Conservation (phyloP, 2,329 filamentous ascomycete species). For the Fonsecaea multimorphosa region DNA sequence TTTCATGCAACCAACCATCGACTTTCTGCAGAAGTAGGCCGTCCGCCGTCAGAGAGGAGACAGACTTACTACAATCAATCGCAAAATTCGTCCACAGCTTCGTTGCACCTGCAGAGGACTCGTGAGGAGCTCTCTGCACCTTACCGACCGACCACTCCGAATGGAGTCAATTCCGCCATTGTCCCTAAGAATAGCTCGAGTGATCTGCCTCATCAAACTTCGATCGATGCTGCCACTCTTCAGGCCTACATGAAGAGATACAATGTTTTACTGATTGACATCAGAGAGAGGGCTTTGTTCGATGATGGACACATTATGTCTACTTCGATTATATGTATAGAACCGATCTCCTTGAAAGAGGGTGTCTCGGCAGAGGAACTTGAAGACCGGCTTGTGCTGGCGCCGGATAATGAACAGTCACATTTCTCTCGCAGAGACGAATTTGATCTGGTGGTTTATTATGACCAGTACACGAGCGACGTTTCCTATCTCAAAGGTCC, state of each 20-base stretch:
- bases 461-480: conserved; percentile 73
- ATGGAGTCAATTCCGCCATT: conserved; percentile 48
- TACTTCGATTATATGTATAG: conserved; percentile 84
- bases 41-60: conserved; percentile 41
- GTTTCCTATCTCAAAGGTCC: conserved; percentile 61
- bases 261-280: conserved; percentile 81
- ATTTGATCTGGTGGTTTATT: conserved; percentile 88
- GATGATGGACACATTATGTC: conserved; percentile 89
- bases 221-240: conserved; percentile 73
- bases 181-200: conserved; percentile 51
- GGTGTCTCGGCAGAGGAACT: conserved; percentile 69
- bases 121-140: conserved; percentile 47
- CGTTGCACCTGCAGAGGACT: conserved; percentile 46
- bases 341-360: conserved; percentile 76
- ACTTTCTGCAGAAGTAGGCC: conserved; percentile 50
- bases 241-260: conserved; percentile 70
- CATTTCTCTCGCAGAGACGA: conserved; percentile 75
- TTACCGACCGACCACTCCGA: conserved; percentile 53
- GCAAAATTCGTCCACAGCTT: conserved; percentile 44
- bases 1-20: conserved; percentile 48
- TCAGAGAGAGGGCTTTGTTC: conserved; percentile 78
- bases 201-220: conserved; percentile 61
- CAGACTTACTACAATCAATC: conserved; percentile 46
- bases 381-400: conserved; percentile 56
- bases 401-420: conserved; percentile 66